phyloP scores from a whole-genome alignment of 2,329 filamentous ascomycete species.

The Colletotrichum melonis region DNA sequence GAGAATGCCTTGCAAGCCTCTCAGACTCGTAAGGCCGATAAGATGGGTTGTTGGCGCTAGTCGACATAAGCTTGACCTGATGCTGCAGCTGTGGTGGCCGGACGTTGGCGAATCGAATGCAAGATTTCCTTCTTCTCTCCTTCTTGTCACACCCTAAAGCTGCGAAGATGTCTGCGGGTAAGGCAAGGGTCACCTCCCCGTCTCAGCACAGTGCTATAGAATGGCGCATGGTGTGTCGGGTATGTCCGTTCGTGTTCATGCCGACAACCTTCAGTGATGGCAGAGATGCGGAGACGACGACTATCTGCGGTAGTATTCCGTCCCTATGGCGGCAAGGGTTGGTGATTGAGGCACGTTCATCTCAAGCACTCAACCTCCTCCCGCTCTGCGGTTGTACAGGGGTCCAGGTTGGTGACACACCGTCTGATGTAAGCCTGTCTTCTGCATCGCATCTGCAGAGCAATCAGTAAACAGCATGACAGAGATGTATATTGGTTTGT shows the following conservation, averaged over 20 bases:
- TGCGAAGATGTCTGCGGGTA: background rate
- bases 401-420: conserved; percentile 1
- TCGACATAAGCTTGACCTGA: conserved; percentile 22
- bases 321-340: conserved; percentile 3
- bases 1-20: background rate
- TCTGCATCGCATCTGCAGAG: conserved; percentile 12
- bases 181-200: background rate
- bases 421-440: conserved; percentile 31
- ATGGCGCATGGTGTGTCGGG: background rate
- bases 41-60: background rate
- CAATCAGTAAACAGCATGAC: conserved; percentile 15
- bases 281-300: conserved; percentile 6
- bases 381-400: background rate
- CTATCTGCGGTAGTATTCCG: background rate
- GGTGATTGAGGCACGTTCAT: conserved; percentile 1
- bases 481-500: conserved; percentile 25
- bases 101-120: conserved; percentile 10
- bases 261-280: conserved; percentile 6
- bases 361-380: background rate
- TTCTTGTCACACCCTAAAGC: background rate
- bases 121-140: background rate
- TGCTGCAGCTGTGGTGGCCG: conserved; percentile 1
- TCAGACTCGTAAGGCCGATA: background rate
- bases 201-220: background rate
- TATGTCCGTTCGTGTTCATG: background rate